Evolutionary conservation across 2,329 filamentous ascomycete genomes (phyloP).

Genomic region (Fusarium verticillioides): DNA sequence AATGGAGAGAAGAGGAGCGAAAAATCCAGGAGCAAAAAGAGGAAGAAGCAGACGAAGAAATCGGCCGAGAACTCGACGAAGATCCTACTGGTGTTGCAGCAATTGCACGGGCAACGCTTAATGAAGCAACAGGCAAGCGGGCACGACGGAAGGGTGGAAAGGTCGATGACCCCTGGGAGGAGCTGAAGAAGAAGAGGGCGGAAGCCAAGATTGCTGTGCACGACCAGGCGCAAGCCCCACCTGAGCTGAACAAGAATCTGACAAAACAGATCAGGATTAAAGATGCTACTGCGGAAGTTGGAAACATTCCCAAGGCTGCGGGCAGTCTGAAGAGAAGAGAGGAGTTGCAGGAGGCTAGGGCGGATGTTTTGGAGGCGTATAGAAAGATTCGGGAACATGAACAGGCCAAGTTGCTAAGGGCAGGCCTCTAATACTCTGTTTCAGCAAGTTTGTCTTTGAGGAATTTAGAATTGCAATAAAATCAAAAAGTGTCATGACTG

Average conservation of each 20-base stretch:
- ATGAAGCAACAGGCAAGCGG: constrained; percentile 48
- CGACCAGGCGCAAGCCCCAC: constrained; percentile 79
- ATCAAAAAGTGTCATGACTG: background rate
- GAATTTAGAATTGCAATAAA: background rate
- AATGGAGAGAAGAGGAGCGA: constrained; percentile 76
- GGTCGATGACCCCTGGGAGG: constrained; percentile 81
- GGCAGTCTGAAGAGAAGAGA: constrained; percentile 55
- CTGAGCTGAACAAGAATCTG: constrained; percentile 69
- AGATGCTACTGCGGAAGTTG: constrained; percentile 51
- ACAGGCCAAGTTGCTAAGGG: constrained; percentile 48
- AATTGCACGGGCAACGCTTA: constrained; percentile 56
- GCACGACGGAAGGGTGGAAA: constrained; percentile 60
- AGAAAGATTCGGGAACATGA: constrained; percentile 53
- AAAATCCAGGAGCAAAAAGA: constrained; percentile 72
- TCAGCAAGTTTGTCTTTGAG: constrained; percentile 1
- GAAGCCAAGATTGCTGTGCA: constrained; percentile 63
- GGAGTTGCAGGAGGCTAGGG: constrained; percentile 50
- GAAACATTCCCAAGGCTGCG: constrained; percentile 52
- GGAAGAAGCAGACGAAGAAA: constrained; percentile 72
- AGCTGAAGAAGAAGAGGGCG: constrained; percentile 74
- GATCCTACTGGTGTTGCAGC: constrained; percentile 61
- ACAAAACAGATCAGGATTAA: constrained; percentile 49
- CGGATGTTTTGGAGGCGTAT: constrained; percentile 54
- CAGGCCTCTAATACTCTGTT: constrained; percentile 12
- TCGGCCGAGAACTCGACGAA: constrained; percentile 71